Conservation (phyloP, 805 yeast species). For the Torulaspora indica region DNA sequence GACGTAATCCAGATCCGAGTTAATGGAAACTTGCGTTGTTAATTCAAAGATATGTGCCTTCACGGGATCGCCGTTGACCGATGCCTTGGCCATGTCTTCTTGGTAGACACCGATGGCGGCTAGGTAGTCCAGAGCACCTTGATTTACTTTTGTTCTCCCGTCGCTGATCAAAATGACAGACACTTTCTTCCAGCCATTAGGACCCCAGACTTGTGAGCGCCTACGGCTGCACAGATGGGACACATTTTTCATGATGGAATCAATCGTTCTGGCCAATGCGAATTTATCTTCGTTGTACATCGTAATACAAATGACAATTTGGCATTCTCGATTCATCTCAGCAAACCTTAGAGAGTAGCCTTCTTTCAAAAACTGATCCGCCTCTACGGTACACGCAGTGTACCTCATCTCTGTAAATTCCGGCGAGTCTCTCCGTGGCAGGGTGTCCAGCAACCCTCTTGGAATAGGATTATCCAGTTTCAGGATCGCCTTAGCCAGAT, state of each 20-base stretch:
- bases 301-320: slow-evolving; percentile 85
- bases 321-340: slow-evolving; percentile 85
- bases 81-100: slow-evolving; percentile 94
- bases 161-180: slow-evolving; percentile 90
- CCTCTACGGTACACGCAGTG: slow-evolving; percentile 92
- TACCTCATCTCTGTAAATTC: slow-evolving; percentile 96
- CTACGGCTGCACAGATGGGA: slow-evolving; percentile 80
- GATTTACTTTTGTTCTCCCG: slow-evolving; percentile 85
- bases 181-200: slow-evolving; percentile 93
- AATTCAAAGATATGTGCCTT: slow-evolving; percentile 93
- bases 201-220: slow-evolving; percentile 88
- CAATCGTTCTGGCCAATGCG: slow-evolving; percentile 87
- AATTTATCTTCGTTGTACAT: slow-evolving; percentile 96
- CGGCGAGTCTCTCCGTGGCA: slow-evolving; percentile 83
- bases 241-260: slow-evolving; percentile 88
- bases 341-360: slow-evolving; percentile 88
- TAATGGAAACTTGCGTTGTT: slow-evolving; percentile 91
- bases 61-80: slow-evolving; percentile 86
- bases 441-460: slow-evolving; percentile 72
- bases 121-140: slow-evolving; percentile 78
- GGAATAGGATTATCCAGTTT: slow-evolving; percentile 94
- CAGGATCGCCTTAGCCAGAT: slow-evolving; percentile 60
- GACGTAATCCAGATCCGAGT: slow-evolving; percentile 80
- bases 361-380: slow-evolving; percentile 71
- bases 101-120: slow-evolving; percentile 97